A percentile compares a stretch with the other conserved stretches of the same genome.
Conservation (phyloP, 2,329 filamentous ascomycete species). For the Phaeosphaeria sp. region DNA sequence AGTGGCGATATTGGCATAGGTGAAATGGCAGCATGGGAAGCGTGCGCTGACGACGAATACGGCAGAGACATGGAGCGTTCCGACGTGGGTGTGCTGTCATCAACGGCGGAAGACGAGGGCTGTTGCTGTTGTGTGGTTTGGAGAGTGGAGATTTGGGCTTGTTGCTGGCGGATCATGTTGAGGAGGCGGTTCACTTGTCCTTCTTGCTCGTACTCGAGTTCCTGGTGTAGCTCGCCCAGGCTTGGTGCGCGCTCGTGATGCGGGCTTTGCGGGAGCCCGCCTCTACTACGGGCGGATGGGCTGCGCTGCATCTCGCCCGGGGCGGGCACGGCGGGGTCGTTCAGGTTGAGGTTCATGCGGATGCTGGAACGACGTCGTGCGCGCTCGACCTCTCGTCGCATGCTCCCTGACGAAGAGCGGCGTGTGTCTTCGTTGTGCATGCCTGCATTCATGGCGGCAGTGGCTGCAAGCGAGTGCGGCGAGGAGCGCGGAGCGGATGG, state of each 20-base stretch:
- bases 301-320: slow-evolving; percentile 72
- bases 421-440: slow-evolving; percentile 68
- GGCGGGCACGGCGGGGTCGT: slow-evolving; percentile 70
- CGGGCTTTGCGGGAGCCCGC: slow-evolving; percentile 56
- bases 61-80: slow-evolving; percentile 54
- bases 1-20: slow-evolving; percentile 46
- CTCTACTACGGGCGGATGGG: slow-evolving; percentile 36
- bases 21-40: slow-evolving; percentile 42
- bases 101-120: slow-evolving; percentile 53
- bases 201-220: slow-evolving; percentile 80
- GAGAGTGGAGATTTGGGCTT: slow-evolving; percentile 70
- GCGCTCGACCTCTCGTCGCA: slow-evolving; percentile 47
- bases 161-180: slow-evolving; percentile 77
- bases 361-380: slow-evolving; percentile 71
- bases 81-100: slow-evolving; percentile 60
- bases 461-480: slow-evolving; percentile 74
- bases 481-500: slow-evolving; percentile 55
- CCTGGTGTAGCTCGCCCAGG: slow-evolving; percentile 78
- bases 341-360: slow-evolving; percentile 75
- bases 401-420: slow-evolving; percentile 57
- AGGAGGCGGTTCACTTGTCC: slow-evolving; percentile 80
- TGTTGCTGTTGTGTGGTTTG: slow-evolving; percentile 51
- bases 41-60: slow-evolving; percentile 18
- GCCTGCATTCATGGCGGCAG: slow-evolving; percentile 78
- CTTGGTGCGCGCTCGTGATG: slow-evolving; percentile 73